phyloP scores from a whole-genome alignment of 1,139 yeast genomes.

The Sugiyamaella pinicola region DNA sequence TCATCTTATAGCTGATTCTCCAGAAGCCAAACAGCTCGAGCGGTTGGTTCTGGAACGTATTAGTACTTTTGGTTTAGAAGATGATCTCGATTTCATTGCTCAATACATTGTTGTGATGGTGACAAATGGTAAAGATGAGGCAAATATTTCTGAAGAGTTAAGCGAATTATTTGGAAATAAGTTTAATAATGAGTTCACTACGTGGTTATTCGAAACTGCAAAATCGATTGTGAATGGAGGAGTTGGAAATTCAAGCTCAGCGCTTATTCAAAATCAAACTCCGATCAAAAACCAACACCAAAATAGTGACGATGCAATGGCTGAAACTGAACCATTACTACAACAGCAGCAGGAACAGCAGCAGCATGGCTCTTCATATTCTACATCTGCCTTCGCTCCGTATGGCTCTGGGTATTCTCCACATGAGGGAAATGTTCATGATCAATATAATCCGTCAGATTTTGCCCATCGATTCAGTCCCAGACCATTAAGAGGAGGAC shows the following conservation, averaged over 20 bases:
- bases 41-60: conserved; percentile 25
- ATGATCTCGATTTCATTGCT: conserved; percentile 77
- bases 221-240: conserved; percentile 25
- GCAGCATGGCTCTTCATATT: conserved; percentile 23
- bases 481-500: conserved; percentile 1
- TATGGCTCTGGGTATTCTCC: conserved; percentile 25
- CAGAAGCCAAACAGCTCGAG: conserved; percentile 29
- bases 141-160: conserved; percentile 67
- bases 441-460: neutral
- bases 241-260: conserved; percentile 17
- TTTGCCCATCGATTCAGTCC: neutral
- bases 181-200: conserved; percentile 53
- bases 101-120: conserved; percentile 76
- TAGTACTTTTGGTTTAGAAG: conserved; percentile 40
- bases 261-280: neutral
- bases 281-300: no score
- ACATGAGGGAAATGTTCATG: conserved; percentile 7
- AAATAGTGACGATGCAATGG: neutral
- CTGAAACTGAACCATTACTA: conserved; percentile 17
- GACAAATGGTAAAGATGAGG: conserved; percentile 66
- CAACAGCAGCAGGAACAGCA: conserved; percentile 11
- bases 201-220: conserved; percentile 58
- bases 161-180: conserved; percentile 65
- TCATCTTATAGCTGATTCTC: conserved; percentile 25
- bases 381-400: conserved; percentile 9